Base-by-base conservation (phyloP, 106 monocot species). In the Phalaenopsis aphrodite region DNA sequence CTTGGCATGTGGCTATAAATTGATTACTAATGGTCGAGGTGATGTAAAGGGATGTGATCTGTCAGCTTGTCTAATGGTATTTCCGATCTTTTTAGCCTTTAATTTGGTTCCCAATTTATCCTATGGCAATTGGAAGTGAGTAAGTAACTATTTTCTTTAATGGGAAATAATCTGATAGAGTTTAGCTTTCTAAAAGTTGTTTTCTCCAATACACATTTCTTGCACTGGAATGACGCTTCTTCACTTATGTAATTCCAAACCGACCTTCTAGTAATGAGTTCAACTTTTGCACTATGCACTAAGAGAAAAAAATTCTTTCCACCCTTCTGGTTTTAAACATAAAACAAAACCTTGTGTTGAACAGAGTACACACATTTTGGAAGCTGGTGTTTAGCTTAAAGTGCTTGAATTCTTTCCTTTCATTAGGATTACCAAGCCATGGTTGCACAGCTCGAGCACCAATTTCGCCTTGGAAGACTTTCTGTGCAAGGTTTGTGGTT, bases 391-490 rank as follows among this genome's bases (percentile, higher is more conserved):
- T 65, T 21, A 39, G 69, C 69, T 14, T 8, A 69, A 69, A 39
- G 15, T 15, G 38, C 12, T 39, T 69, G 69, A 69, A 69, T 23
- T 69, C 43, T 39, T 74, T 76, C 37, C 8, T 65, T 30, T 72
- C 64, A 52, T 65, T 82, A 99, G 99, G 99, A 99, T 85, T 99
- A 95, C 69, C 99, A 99, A 77, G 93, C 92, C 46, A 93, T 99
- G 99, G 95, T 91, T 76, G 95, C 99, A 75, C 99, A 99, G 78
- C 83, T 95, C 19, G 99, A 99, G 77, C 99, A 99, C 75, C 99
- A 99, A 47, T 99, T 99, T 80, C 99, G 89, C 43, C 86, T 95
- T 80, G 99, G 99, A 69, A 95, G 91, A 76, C 93, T 95, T 72
- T 95, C 99, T 42, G 85, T 93, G 61, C 99, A 99, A 76, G 93